Evolutionary conservation across 495 filamentous ascomycete species (phyloP), one percentile per base, ranked within the genome.

Genomic region (Penicillium manginii): DNA sequence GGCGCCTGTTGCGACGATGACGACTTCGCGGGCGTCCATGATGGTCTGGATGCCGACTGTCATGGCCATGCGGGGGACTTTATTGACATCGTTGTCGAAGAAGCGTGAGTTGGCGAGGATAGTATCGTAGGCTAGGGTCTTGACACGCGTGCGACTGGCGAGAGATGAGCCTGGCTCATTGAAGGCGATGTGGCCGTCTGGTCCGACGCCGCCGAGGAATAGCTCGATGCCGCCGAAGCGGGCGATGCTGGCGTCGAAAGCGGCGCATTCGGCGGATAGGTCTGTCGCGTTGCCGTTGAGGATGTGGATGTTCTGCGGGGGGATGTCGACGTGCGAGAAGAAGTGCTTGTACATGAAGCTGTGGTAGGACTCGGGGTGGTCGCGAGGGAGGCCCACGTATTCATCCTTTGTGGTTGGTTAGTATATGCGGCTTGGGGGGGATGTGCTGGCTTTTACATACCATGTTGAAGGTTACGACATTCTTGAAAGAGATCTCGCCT

Each of bases 401-500:
- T 96, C 91, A 73, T 93, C 91, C 90, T 93, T 54, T 14, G 19
- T 9, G 0, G 17, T 15, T 0, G 15, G 17, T 43, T 43, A 43
- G 17, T 4, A 40, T 9, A 17, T 42, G n/a, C 15, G 8, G 40
- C 4, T 9, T 6, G 39, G 7, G 40, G 17, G 40, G 39, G 2
- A 17, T 15, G 2, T 18, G n/a, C 23, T 32, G 51, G 37, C n/a
- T n/a, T n/a, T n/a, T 29, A 53, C 26, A 59, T 84, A 92, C 90
- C 91, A 96, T 96, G 71, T 96, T 96, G 78, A 93, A 93, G 8
- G 91, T 94, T 65, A 92, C 81, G 62, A 94, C 90, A 88, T 93
- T 86, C 64, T 86, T 87, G 68, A 93, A 94, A 0, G 90, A 92
- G 59, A 94, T 88, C 62, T 89, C 83, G 59, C 89, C 89, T 40